A percentile compares a stretch with the other conserved stretches of the same genome.
Conservation (phyloP, 1,139 yeast genomes). For the Pichia sp. region DNA sequence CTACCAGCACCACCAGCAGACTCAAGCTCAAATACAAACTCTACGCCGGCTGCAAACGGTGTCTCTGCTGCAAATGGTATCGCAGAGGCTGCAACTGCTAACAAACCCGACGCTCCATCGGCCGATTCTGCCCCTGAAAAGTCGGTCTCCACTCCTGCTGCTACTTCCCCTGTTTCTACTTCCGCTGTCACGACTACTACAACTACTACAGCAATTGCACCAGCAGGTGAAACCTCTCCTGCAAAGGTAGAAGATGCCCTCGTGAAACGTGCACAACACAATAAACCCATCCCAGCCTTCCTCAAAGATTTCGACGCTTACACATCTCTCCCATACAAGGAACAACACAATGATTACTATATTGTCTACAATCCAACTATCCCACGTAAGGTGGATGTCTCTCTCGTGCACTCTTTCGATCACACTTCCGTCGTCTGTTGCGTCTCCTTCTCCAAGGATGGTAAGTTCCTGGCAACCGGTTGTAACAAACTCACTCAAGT, state of each 20-base stretch:
- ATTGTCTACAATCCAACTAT: slow-evolving; percentile 88
- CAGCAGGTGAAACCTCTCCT: slow-evolving; percentile 1
- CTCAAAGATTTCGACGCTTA: slow-evolving; percentile 76
- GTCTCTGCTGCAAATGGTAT: no score
- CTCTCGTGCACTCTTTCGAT: slow-evolving; percentile 80
- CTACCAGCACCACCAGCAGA: neutral
- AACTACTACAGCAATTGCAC: slow-evolving; percentile 12
- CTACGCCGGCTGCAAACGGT: no score
- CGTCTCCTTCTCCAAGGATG: slow-evolving; percentile 88
- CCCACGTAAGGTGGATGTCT: slow-evolving; percentile 70
- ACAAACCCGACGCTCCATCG: slow-evolving; percentile 1
- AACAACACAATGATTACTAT: slow-evolving; percentile 82
- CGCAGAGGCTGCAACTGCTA: slow-evolving; percentile 1
- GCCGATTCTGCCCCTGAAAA: neutral
- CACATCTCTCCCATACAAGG: slow-evolving; percentile 71
- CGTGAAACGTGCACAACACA: slow-evolving; percentile 45
- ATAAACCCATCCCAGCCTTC: slow-evolving; percentile 74
- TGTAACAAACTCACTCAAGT: slow-evolving; percentile 96
- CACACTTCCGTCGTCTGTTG: slow-evolving; percentile 96
- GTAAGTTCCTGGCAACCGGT: slow-evolving; percentile 92
- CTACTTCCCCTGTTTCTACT: neutral
- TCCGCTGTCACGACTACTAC: slow-evolving; percentile 11
- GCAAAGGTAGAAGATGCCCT: slow-evolving; percentile 27
- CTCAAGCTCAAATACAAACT: no score
- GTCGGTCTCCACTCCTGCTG: slow-evolving; percentile 2